Evolutionary conservation across 2,329 filamentous ascomycete genomes (phyloP).

Genomic region (Microsporum canis): DNA sequence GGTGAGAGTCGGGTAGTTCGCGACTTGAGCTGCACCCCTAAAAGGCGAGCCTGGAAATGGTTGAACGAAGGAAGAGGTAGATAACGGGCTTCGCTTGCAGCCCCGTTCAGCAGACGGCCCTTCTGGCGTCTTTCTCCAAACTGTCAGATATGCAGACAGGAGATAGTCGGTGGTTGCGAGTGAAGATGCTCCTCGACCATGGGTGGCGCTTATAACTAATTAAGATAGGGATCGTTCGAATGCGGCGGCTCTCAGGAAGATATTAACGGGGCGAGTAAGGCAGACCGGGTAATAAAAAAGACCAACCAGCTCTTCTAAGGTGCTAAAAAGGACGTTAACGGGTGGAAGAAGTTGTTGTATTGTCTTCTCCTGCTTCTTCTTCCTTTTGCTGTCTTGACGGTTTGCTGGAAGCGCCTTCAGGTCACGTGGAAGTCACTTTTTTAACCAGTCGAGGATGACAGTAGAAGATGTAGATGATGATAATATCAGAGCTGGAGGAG

Average conservation of each 20-base stretch:
- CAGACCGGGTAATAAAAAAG: background rate
- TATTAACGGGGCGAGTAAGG: background rate
- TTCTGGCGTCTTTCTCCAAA: background rate
- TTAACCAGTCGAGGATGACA: no score
- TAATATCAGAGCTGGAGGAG: no score
- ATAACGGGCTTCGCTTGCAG: background rate
- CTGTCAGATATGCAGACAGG: background rate
- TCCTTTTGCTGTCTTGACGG: background rate
- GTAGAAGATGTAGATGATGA: no score
- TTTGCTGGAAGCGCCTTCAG: background rate
- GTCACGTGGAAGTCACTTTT: background rate
- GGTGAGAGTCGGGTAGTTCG: slow-evolving; percentile 21
- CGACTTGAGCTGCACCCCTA: slow-evolving; percentile 34
- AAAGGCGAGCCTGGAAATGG: slow-evolving; percentile 27
- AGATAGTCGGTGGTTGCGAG: background rate
- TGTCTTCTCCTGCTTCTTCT: background rate
- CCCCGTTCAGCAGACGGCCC: background rate
- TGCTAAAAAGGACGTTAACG: background rate
- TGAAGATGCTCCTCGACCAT: background rate
- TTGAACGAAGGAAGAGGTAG: slow-evolving; percentile 2
- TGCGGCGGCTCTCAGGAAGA: background rate
- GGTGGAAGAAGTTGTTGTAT: background rate
- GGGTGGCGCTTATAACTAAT: background rate
- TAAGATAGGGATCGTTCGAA: background rate
- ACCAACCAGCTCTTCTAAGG: background rate